phyloP scores from a whole-genome alignment of 169 alveolate species.

The Theileria orientalis region DNA sequence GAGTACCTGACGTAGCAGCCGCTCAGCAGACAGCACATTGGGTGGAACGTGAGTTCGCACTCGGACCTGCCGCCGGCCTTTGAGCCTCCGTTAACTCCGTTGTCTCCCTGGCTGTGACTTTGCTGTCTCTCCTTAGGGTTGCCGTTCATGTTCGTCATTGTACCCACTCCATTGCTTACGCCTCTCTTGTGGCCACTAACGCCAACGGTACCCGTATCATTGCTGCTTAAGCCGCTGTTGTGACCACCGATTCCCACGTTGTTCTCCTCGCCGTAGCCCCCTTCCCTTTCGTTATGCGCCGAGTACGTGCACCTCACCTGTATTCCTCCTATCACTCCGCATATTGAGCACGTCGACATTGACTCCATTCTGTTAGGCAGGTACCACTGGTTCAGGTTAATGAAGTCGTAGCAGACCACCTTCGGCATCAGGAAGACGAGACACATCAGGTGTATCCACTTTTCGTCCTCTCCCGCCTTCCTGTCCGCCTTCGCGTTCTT shows the following conservation, averaged over 20 bases:
- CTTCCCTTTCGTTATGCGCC: too few relatives aligned
- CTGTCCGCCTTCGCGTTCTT: not conserved
- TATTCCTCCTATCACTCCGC: conserved; percentile 47
- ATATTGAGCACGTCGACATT: conserved; percentile 17
- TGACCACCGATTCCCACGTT: not conserved
- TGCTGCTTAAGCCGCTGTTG: not conserved
- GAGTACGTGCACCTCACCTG: conserved; percentile 18
- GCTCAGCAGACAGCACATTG: conserved; percentile 56
- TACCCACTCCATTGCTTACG: not conserved
- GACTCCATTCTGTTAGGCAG: not conserved
- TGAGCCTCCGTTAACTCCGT: not conserved
- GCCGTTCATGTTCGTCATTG: not conserved
- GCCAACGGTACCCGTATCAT: not conserved
- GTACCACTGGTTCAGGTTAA: conserved; percentile 39
- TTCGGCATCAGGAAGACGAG: conserved; percentile 51
- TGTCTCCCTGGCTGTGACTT: not conserved
- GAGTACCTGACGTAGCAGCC: conserved; percentile 53
- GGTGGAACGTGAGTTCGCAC: conserved; percentile 45
- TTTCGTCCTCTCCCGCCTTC: not conserved
- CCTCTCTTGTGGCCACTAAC: not conserved
- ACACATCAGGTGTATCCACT: conserved; percentile 62
- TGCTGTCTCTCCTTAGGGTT: not conserved
- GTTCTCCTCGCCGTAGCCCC: not conserved
- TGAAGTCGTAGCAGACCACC: conserved; percentile 33
- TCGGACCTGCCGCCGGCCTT: not conserved